Evolutionary conservation across 441 rosid genomes (phyloP), one percentile per base, ranked within the genome.

Genomic region (Hura crepitans): DNA sequence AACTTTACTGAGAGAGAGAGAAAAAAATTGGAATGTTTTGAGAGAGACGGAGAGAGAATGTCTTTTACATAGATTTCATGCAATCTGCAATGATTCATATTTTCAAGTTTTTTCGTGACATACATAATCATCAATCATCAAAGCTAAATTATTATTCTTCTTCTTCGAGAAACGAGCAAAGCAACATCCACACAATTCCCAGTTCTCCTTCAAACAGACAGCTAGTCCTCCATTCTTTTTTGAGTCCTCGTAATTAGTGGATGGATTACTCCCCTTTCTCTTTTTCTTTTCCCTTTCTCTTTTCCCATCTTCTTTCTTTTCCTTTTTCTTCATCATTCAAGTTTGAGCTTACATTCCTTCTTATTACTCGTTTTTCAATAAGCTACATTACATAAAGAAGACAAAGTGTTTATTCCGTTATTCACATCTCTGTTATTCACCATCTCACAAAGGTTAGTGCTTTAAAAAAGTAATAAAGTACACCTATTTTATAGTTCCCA

Each of bases 131-230:
- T 70, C 71, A 72, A 77, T 81, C 80, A 77, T 76, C 70, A 53
- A 74, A 74, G 68, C 61, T 43, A 39, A 54, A 30, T 69, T 25
- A 71, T 75, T 61, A 71, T 73, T 80, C 77, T 66, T 62, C 61
- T 67, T 66, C 65, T 72, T 81, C 62, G 50, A 70, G 60, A 72
- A 74, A 11, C 37, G 74, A 66, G 70, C 63, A 73, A 61, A 65
- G 65, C 28, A 56, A 31, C 39, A 35, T 7, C 35, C 30, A 63
- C 71, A 63, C 82, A 72, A 65, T 82, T 77, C 65, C 81, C 86
- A 69, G 74, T 75, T 75, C 79, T 45, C 73, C 72, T 87, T 86
- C 85, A 81, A 81, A 82, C 84, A 82, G 90, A 88, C 89, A 86
- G 75, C 37, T 77, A 73, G 82, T 86, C 89, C 65, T 67, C 74